Evolutionary conservation across 2,329 filamentous ascomycete species (phyloP).

Genomic region (Harringtonia aguacate): DNA sequence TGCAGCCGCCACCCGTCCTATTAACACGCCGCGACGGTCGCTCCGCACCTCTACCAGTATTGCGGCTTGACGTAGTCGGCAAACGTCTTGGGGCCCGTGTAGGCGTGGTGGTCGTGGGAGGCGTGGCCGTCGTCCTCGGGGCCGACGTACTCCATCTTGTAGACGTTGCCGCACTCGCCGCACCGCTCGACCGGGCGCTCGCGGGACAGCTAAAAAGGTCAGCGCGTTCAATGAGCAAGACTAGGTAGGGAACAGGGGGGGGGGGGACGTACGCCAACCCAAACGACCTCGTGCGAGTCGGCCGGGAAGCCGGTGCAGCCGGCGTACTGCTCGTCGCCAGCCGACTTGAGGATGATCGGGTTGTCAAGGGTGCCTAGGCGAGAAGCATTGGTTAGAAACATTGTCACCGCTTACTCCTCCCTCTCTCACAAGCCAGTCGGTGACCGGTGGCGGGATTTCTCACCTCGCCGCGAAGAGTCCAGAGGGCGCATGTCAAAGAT

Average conservation of each 20-base stretch:
- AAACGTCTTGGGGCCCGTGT: constrained; percentile 89
- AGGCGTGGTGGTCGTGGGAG: constrained; percentile 42
- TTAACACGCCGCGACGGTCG: no score
- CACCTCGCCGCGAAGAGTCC: constrained; percentile 80
- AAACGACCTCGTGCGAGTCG: constrained; percentile 83
- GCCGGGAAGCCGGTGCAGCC: constrained; percentile 92
- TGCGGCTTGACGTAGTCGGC: constrained; percentile 92
- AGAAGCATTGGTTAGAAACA: no score
- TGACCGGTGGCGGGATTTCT: neutral
- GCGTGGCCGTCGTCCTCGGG: constrained; percentile 62
- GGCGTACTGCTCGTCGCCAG: constrained; percentile 90
- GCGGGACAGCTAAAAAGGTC: constrained; percentile 56
- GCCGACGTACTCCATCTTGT: constrained; percentile 97
- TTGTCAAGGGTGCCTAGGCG: constrained; percentile 71
- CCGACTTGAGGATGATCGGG: constrained; percentile 83
- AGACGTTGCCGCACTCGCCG: constrained; percentile 89
- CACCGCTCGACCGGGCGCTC: constrained; percentile 90
- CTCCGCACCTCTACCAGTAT: constrained; percentile 59
- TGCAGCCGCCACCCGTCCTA: no score
- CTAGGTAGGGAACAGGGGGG: no score
- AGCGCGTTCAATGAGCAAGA: neutral
- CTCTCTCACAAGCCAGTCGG: no score
- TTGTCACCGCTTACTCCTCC: neutral
- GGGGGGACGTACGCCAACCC: constrained; percentile 64
- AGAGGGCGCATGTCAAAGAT: constrained; percentile 98